Base-by-base conservation (phyloP, 371 early-diverging fungal species). In the Rhizomucor miehei region DNA sequence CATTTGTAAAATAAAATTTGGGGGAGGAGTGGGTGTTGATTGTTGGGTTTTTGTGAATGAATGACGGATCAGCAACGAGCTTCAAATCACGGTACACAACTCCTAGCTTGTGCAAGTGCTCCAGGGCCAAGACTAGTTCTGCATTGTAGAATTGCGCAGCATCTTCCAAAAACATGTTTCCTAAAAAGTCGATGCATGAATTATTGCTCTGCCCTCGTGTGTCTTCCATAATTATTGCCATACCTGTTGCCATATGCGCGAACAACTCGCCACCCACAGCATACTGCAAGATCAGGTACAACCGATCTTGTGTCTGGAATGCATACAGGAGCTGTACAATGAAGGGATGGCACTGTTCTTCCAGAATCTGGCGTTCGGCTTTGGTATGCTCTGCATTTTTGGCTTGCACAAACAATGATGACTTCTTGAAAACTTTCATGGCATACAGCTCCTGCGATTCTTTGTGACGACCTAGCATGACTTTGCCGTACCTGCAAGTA, bases 181-280 rank as follows among this genome's bases (percentile, higher is more conserved):
- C 84, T 95, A 69, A 8, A 11, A 16, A 21, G 8, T 21, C 21
- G 9, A 16, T n/a, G 35, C 67, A 11, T 16, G 20, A 23, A 25
- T 48, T 14, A 10, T 14, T 37, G 19, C 16, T n/a, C n/a, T n/a
- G 16, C 8, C 13, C 20, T 9, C 10, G 16, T 44, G 45, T 9
- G 17, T 44, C 45, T 16, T 11, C 3, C 21, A 6, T n/a, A 3
- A 1, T 19, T 14, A 11, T 20, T 57, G 55, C 61, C 59, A 10
- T 66, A 59, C 61, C 51, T 44, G 54, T 55, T 39, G 81, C 87
- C 70, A 98, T 77, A 67, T 93, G 93, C 52, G 84, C 86, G 62
- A 99, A 99, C 53, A 99, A 76, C 80, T 99, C 99, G 17, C 99
- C 99, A 46, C 99, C 99, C n/a, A 90, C 88, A 36, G 95, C 94